These are phyloP conservation scores for Celoporthe dispersa DNA, from an alignment of 2,329 filamentous ascomycete species.

Conservation along the genomic window DNA sequence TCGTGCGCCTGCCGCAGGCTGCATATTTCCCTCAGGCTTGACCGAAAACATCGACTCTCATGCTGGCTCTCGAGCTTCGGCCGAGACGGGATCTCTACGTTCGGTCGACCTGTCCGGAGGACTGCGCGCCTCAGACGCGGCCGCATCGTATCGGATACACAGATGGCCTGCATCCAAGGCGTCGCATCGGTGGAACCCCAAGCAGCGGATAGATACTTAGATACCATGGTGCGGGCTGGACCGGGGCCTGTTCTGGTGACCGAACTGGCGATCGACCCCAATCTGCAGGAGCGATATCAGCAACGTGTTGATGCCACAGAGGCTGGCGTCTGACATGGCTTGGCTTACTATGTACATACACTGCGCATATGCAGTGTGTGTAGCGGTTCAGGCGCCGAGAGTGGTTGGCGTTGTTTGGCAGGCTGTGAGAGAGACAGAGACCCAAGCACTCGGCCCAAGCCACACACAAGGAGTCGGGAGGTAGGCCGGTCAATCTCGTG, in stretches of 20 bases:
- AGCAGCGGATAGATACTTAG: background rate
- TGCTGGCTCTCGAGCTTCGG: background rate
- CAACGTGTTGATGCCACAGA: background rate
- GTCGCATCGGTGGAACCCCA: background rate
- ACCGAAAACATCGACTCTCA: background rate
- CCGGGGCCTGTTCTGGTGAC: background rate
- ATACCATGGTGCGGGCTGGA: background rate
- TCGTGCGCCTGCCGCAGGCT: background rate
- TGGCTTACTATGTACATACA: background rate
- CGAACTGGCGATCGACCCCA: background rate
- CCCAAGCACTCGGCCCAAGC: background rate
- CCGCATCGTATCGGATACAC: background rate
- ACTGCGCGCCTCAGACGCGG: background rate
- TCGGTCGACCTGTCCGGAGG: background rate
- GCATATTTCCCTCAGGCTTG: background rate
- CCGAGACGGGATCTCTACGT: background rate
- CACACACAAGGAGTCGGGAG: background rate
- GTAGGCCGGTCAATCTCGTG: background rate
- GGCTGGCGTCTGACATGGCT: background rate
- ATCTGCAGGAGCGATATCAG: background rate
- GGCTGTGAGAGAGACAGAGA: background rate
- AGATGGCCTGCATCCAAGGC: background rate
- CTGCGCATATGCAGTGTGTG: background rate
- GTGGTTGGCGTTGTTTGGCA: background rate
- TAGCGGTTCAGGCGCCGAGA: background rate